These are phyloP conservation scores for Huntiella bhutanensis DNA, from an alignment of 2,329 filamentous ascomycete species.

Conservation along the genomic window DNA sequence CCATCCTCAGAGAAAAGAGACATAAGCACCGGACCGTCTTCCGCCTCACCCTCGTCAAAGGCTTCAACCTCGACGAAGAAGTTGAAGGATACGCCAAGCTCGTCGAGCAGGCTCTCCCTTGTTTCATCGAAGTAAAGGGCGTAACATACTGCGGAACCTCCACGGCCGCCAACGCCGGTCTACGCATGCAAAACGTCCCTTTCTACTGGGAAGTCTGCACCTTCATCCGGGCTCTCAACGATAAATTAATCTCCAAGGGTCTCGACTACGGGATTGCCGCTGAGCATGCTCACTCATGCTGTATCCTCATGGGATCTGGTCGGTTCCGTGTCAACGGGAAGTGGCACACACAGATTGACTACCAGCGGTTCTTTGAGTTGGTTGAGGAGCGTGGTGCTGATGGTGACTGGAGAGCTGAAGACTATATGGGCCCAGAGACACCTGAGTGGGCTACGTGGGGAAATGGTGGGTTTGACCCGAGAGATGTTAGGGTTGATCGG, in stretches of 20 bases:
- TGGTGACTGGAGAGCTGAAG: conserved; percentile 63
- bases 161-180: conserved; percentile 61
- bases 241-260: conserved; percentile 47
- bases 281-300: conserved; percentile 90
- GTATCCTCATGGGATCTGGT: conserved; percentile 66
- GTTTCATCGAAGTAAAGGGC: conserved; percentile 89
- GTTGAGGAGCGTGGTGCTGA: conserved; percentile 49
- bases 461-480: conserved; percentile 81
- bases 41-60: conserved; percentile 86
- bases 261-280: conserved; percentile 79
- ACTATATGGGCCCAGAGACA: conserved; percentile 72
- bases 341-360: conserved; percentile 89
- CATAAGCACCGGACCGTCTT: conserved; percentile 84
- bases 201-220: conserved; percentile 81
- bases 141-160: conserved; percentile 93
- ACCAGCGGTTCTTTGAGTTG: conserved; percentile 69
- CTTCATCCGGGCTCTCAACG: conserved; percentile 61
- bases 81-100: conserved; percentile 77
- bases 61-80: conserved; percentile 93
- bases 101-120: conserved; percentile 68
- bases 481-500: conserved; percentile 69
- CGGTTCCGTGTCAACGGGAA: conserved; percentile 58
- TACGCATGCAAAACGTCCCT: conserved; percentile 94
- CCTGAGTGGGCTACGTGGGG: conserved; percentile 94
- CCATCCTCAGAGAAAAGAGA: conserved; percentile 69